These are phyloP conservation scores for Penicillium bialowiezense DNA, from an alignment of 495 filamentous ascomycete genomes.

Conservation along the genomic window DNA sequence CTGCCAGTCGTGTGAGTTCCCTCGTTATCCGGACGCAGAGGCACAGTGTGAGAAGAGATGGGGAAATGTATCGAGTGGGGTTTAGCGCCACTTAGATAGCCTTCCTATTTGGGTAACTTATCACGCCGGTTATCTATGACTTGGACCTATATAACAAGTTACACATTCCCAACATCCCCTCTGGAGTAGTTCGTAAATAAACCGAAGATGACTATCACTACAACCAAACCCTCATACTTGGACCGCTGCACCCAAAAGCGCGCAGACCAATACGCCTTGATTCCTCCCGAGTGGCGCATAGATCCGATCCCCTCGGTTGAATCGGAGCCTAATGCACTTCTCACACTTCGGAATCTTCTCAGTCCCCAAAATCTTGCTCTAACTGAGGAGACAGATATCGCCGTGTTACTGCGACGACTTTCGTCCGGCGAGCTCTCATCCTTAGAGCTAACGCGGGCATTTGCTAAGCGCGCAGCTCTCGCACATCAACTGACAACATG, in stretches of 20 bases:
- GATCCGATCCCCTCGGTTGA: conserved; percentile 21
- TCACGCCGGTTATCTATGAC: conserved; percentile 21
- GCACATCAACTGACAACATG: conserved; percentile 60
- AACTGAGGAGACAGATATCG: conserved; percentile 45
- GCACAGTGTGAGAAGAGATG: conserved; percentile 26
- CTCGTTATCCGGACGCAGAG: conserved; percentile 30
- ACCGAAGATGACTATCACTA: neutral
- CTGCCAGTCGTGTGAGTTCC: conserved; percentile 26
- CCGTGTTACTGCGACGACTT: conserved; percentile 41
- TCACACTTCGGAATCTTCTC: conserved; percentile 34
- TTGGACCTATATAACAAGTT: conserved; percentile 7
- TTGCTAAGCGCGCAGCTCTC: conserved; percentile 56
- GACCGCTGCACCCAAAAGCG: conserved; percentile 30
- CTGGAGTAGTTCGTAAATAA: neutral
- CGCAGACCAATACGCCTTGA: conserved; percentile 27
- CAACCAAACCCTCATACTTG: conserved; percentile 11
- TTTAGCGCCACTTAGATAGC: conserved; percentile 14
- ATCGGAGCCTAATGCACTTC: conserved; percentile 18
- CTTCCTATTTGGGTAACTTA: conserved; percentile 19
- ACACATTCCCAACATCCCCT: neutral
- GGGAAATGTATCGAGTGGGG: conserved; percentile 10
- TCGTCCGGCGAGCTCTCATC: conserved; percentile 42
- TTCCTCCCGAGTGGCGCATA: conserved; percentile 33
- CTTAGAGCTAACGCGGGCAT: conserved; percentile 51
- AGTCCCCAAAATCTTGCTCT: conserved; percentile 46